These are phyloP conservation scores for Adansonia gregorii DNA, from an alignment of 441 rosid species.

Conservation along the genomic window DNA sequence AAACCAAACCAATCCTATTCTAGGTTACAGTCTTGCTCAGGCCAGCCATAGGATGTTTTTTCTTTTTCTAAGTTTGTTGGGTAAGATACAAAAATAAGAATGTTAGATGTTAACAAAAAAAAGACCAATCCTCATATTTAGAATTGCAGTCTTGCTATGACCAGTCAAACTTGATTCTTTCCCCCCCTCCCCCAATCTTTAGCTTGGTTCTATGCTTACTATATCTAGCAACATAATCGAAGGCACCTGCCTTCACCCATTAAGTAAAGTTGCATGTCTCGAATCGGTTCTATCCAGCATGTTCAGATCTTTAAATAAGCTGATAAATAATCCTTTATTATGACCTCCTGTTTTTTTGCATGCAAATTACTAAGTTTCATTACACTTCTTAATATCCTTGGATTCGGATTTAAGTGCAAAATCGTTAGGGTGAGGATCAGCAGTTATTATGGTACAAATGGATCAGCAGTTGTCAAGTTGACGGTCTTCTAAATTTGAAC, in stretches of 20 bases:
- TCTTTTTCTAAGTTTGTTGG: neutral
- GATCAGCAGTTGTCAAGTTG: neutral
- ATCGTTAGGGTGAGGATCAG: neutral
- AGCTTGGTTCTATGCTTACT: constrained; percentile 6
- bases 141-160: constrained; percentile 10
- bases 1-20: too few species aligned
- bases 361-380: neutral
- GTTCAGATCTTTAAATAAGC: neutral
- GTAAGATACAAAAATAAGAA: neutral
- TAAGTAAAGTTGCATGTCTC: neutral
- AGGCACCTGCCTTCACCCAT: neutral
- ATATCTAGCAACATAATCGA: neutral
- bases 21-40: too few species aligned
- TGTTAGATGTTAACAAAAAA: neutral
- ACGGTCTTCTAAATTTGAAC: neutral
- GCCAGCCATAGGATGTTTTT: too few species aligned
- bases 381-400: neutral
- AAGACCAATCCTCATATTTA: neutral
- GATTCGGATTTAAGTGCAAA: neutral
- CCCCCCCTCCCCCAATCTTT: neutral
- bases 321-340: neutral
- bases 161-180: neutral
- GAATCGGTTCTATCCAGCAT: neutral
- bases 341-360: neutral
- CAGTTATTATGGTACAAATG: neutral